Evolutionary conservation across 192 early-diverging fungal genomes (phyloP).

Genomic region (Obelidium mucronatum): DNA sequence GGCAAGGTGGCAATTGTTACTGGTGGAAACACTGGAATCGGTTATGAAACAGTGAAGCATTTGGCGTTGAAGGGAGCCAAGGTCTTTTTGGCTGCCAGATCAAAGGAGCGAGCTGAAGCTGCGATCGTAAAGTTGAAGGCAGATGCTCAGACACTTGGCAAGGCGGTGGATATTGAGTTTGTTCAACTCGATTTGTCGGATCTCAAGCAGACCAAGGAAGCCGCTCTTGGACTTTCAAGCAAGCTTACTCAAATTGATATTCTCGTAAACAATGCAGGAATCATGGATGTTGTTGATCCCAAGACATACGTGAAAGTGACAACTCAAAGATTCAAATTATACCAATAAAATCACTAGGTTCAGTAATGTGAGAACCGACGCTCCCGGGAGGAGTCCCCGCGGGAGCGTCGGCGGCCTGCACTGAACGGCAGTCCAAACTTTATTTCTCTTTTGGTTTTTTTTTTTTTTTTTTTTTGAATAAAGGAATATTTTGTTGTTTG

Average conservation of each 20-base stretch:
- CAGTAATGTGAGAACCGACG: too few species aligned
- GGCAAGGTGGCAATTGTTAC: constrained; percentile 42
- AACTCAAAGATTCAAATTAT: constrained; percentile 40
- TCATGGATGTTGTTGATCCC: not conserved
- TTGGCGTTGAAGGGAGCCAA: constrained; percentile 32
- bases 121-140: constrained; percentile 36
- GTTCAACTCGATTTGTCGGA: constrained; percentile 46
- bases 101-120: constrained; percentile 15
- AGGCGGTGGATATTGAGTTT: constrained; percentile 43
- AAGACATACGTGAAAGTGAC: not conserved
- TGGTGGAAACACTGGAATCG: constrained; percentile 47
- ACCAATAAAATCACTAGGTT: too few species aligned
- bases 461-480: too few species aligned
- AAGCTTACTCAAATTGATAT: not conserved
- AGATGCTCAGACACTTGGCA: constrained; percentile 9
- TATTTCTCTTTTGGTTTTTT: too few species aligned
- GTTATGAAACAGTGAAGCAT: constrained; percentile 33
- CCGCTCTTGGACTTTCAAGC: not conserved
- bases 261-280: not conserved
- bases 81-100: constrained; percentile 36
- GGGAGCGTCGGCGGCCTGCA: too few species aligned
- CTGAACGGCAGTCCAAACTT: too few species aligned
- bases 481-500: not conserved
- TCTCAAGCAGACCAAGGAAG: constrained; percentile 34
- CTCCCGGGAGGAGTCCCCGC: too few species aligned